A percentile compares a stretch with the other conserved stretches of the same genome.
Evolutionary conservation across 1,284 basidiomycete genomes (phyloP).

Genomic region (Cryptococcus sp.): DNA sequence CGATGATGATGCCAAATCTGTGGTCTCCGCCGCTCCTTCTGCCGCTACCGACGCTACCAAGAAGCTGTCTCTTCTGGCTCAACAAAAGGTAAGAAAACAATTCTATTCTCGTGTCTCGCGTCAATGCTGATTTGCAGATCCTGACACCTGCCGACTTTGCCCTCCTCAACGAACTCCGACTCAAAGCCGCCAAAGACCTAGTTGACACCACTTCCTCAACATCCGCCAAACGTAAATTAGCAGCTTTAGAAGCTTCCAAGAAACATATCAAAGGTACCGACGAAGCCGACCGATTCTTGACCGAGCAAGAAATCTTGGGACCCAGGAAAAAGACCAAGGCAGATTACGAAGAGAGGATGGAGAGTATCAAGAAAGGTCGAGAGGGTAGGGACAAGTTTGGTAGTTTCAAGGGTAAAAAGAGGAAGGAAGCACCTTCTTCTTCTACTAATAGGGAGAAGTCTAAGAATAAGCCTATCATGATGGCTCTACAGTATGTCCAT

Average conservation of each 20-base stretch:
- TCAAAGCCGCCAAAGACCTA: constrained; percentile 71
- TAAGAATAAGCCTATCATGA: constrained; percentile 89
- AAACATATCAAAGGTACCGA: constrained; percentile 51
- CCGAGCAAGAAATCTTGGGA: constrained; percentile 88
- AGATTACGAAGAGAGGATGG: constrained; percentile 92
- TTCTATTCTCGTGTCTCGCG: not conserved
- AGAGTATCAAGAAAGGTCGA: constrained; percentile 82
- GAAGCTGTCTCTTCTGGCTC: constrained; percentile 47
- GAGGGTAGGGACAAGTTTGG: constrained; percentile 96
- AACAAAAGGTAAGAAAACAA: constrained; percentile 40
- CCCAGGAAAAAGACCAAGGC: constrained; percentile 91
- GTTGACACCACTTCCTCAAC: constrained; percentile 64
- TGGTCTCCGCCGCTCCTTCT: constrained; percentile 38
- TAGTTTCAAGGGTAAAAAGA: constrained; percentile 81
- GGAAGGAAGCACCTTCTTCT: constrained; percentile 70
- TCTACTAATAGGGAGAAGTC: constrained; percentile 86
- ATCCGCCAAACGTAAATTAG: constrained; percentile 81
- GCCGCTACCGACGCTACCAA: constrained; percentile 38
- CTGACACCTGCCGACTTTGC: constrained; percentile 97
- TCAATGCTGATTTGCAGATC: constrained; percentile 57
- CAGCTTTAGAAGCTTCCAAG: constrained; percentile 65
- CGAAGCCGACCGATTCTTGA: constrained; percentile 64
- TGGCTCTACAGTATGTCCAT: constrained; percentile 64
- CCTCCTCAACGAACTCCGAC: constrained; percentile 80
- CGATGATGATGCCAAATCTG: constrained; percentile 38